Evolutionary conservation across 1,284 basidiomycete species (phyloP).

Genomic region (Boletus smithii): DNA sequence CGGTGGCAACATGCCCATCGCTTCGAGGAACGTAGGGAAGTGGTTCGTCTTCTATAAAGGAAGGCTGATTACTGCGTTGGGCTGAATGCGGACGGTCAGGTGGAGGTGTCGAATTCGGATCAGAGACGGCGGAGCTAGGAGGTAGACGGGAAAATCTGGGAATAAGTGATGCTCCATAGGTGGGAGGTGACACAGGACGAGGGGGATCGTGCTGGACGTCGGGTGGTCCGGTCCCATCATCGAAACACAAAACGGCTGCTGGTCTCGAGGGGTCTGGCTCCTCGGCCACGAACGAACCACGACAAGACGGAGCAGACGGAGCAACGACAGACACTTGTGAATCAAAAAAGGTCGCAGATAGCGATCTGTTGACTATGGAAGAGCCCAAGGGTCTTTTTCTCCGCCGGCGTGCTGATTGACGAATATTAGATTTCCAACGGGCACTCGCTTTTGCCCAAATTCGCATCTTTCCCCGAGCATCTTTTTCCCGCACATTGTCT

Average conservation of each 20-base stretch:
- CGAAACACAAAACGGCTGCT: not conserved
- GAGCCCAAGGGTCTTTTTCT: constrained; percentile 38
- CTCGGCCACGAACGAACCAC: constrained; percentile 12
- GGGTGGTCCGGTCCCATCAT: not conserved
- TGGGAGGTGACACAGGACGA: constrained; percentile 25
- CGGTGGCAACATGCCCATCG: constrained; percentile 66
- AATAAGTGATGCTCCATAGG: constrained; percentile 24
- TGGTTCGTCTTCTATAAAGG: constrained; percentile 16
- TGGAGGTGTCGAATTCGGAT: constrained; percentile 3
- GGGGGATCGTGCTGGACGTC: not conserved
- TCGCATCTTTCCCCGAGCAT: constrained; percentile 49
- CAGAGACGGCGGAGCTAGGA: constrained; percentile 1
- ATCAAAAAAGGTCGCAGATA: constrained; percentile 18
- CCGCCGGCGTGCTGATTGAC: constrained; percentile 53
- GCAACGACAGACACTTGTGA: constrained; percentile 2
- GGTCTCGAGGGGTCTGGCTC: constrained; percentile 2
- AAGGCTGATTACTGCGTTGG: constrained; percentile 4
- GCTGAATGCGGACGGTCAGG: not conserved
- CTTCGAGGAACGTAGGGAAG: constrained; percentile 31
- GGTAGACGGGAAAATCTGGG: not conserved
- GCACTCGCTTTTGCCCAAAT: constrained; percentile 60
- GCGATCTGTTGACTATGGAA: constrained; percentile 22
- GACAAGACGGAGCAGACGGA: constrained; percentile 8
- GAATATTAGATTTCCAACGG: constrained; percentile 60
- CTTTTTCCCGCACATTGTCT: constrained; percentile 39